These are phyloP conservation scores for Suhomyces pyralidae DNA, from an alignment of 805 yeast species.

Conservation along the genomic window DNA sequence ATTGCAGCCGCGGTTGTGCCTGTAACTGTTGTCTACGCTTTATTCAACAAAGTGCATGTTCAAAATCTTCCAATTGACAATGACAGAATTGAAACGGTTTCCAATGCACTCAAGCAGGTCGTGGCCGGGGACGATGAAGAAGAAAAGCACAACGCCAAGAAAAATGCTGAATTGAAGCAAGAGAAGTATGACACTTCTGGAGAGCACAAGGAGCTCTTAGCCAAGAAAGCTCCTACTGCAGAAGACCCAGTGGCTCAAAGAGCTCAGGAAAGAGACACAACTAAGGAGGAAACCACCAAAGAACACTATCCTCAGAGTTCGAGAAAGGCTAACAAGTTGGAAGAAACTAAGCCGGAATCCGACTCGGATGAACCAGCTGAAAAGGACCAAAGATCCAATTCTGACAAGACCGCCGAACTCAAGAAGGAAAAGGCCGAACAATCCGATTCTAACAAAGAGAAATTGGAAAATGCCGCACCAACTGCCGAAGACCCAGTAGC, in stretches of 20 bases:
- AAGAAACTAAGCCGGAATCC: not conserved
- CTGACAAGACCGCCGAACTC: not conserved
- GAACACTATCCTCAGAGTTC: not conserved
- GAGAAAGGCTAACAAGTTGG: not conserved
- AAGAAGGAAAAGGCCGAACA: not conserved
- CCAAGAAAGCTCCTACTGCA: not conserved
- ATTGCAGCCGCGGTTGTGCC: conserved; percentile 14
- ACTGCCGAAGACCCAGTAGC: not conserved
- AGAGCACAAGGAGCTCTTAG: not conserved
- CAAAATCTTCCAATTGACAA: conserved; percentile 3
- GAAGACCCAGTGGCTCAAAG: conserved; percentile 3
- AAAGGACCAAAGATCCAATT: not conserved
- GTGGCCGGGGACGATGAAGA: conserved; percentile 7
- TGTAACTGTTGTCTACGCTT: conserved; percentile 8
- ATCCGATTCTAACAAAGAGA: not conserved
- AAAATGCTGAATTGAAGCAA: not conserved
- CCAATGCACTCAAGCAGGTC: not conserved
- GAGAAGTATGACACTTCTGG: not conserved
- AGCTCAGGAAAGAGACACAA: conserved; percentile 4
- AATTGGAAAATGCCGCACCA: not conserved
- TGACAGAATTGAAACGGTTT: conserved; percentile 4
- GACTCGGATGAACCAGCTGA: not conserved
- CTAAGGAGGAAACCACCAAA: not conserved
- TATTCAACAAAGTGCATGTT: conserved; percentile 6
- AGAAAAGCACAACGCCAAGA: not conserved